Conservation (phyloP, 306 rosid species). For the Inga oerstediana region DNA sequence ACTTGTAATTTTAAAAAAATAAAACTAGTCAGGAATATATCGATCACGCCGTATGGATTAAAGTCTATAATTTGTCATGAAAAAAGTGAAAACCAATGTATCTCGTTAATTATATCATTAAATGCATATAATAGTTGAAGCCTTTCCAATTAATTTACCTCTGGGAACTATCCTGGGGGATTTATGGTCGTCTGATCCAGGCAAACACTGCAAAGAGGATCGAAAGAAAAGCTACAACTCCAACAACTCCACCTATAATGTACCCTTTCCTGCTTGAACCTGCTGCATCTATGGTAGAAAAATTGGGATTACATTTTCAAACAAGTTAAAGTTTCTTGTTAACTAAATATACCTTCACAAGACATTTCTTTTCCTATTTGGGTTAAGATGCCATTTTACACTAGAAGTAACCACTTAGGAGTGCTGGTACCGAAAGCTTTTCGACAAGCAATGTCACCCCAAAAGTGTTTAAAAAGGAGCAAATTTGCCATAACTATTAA, state of each 20-base stretch:
- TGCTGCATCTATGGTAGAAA: background rate
- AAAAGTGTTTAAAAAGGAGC: no score
- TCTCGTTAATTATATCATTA: background rate
- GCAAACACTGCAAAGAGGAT: background rate
- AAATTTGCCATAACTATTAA: no score
- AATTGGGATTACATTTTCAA: background rate
- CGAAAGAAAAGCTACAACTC: background rate
- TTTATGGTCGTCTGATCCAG: background rate
- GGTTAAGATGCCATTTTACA: background rate
- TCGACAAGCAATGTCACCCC: no score
- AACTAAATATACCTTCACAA: background rate
- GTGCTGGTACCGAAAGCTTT: no score
- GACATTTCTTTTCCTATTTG: background rate
- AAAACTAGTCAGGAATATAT: background rate
- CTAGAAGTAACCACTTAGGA: background rate
- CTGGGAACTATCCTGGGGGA: background rate
- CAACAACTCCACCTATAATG: background rate
- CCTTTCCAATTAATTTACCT: background rate
- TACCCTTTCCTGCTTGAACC: background rate
- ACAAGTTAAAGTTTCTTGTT: background rate
- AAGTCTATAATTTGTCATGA: background rate
- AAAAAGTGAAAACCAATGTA: background rate
- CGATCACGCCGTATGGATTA: background rate
- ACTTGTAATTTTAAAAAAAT: background rate
- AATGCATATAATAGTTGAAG: background rate